Evolutionary conservation across 345 rosid species (phyloP).

Genomic region (Aquilaria malaccensis): DNA sequence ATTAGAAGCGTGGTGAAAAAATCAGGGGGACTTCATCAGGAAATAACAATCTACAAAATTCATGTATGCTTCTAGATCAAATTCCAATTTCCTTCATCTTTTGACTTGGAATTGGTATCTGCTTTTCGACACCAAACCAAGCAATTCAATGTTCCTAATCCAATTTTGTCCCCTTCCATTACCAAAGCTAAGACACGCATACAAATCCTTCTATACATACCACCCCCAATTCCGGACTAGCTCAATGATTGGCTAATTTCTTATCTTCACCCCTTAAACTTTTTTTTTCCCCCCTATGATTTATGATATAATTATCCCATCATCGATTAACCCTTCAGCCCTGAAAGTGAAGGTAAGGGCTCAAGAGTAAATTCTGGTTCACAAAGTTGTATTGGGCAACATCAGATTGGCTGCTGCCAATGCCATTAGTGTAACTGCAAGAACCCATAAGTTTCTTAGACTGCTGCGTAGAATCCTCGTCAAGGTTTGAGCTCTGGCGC

Average conservation of each 20-base stretch:
- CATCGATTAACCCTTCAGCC: constrained; percentile 21
- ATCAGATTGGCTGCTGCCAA: constrained; percentile 27
- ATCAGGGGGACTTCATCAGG: too few species aligned
- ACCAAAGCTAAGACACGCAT: constrained; percentile 8
- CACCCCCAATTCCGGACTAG: constrained; percentile 3
- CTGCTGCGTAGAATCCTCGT: constrained; percentile 28
- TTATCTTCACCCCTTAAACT: not conserved
- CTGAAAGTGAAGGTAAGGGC: constrained; percentile 49
- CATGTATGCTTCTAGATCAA: constrained; percentile 9
- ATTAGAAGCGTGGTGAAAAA: too few species aligned
- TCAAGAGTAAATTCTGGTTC: constrained; percentile 45
- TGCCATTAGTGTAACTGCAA: constrained; percentile 40
- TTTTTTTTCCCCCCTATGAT: not conserved
- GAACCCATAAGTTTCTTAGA: constrained; percentile 41
- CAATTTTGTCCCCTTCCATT: constrained; percentile 8
- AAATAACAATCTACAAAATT: constrained; percentile 15
- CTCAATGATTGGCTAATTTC: constrained; percentile 9
- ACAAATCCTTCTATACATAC: constrained; percentile 15
- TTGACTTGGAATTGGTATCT: constrained; percentile 18
- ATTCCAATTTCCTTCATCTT: constrained; percentile 13
- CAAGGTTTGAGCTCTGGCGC: constrained; percentile 34
- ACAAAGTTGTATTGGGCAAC: constrained; percentile 34
- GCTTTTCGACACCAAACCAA: constrained; percentile 16
- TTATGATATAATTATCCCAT: not conserved
- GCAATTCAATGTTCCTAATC: constrained; percentile 19